Base-by-base conservation (phyloP, 129 eudicot species). In the Deinandra increscens region DNA sequence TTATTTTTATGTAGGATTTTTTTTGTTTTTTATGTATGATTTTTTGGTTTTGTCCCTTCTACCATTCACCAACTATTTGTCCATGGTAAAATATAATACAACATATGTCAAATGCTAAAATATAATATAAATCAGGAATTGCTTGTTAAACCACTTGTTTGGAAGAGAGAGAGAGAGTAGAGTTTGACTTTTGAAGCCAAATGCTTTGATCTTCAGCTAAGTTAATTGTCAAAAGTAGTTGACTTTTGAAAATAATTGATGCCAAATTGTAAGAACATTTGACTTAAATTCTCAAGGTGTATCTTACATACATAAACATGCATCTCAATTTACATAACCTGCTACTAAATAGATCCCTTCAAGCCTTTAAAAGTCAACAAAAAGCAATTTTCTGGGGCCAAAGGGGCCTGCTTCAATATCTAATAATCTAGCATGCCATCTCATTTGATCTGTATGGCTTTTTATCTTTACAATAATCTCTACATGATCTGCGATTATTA, bases 401-500 rank as follows among this genome's bases (percentile, higher is more conserved):
- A 78, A 64, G 44, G 86, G 78, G 45, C 80, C 83, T 0, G 20
- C 73, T 48, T 83, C 84, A 3, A 74, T 75, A 34, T 83, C 78
- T 14, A 73, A 61, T 44, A 79, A 56, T 66, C 22, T 72, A 54
- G 58, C 20, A 33, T 71, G 69, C 87, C 87, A 75, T 12, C 76
- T 51, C 84, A 83, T 66, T 69, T 70, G 67, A 58, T 79, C 79
- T 62, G 69, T 67, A 50, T 75, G 69, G 22, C 79, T 79, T 58
- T 72, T 83, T 60, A 79, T 64, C 77, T 75, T 75, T 44, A 37
- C 59, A 29, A 83, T 33, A 54, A 71, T 76, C 66, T 79, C 87
- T 20, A 67, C 79, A 66, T 83, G 78, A 72, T 83, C 84, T 38
- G 79, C 74, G 49, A 83, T 50, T 20, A 83, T 75, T 14, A 83